Evolutionary conservation across 805 yeast genomes (phyloP).

Genomic region (Ascoidea rubescens): DNA sequence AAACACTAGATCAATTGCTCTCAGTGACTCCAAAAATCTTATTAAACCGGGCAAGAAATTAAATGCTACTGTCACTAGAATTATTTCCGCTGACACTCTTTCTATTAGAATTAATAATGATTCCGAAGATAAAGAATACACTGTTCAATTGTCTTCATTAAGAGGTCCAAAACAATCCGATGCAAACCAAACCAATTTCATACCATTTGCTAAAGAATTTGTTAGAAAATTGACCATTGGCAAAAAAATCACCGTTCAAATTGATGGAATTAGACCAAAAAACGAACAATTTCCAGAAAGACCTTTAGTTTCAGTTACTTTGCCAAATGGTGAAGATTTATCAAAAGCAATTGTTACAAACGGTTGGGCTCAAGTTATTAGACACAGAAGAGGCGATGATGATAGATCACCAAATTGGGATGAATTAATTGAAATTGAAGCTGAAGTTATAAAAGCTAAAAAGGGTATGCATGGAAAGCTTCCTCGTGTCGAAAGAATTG

Average conservation of each 20-base stretch:
- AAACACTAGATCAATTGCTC: slow-evolving; percentile 12
- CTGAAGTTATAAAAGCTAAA: slow-evolving; percentile 37
- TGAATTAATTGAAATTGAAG: slow-evolving; percentile 54
- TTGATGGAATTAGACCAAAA: slow-evolving; percentile 53
- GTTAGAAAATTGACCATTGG: slow-evolving; percentile 60
- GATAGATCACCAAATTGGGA: slow-evolving; percentile 74
- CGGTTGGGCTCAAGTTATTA: slow-evolving; percentile 69
- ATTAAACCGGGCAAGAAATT: slow-evolving; percentile 31
- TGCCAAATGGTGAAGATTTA: slow-evolving; percentile 41
- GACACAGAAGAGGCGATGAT: slow-evolving; percentile 59
- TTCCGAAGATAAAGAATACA: slow-evolving; percentile 27
- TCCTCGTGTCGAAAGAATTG: slow-evolving; percentile 44
- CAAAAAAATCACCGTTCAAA: slow-evolving; percentile 42
- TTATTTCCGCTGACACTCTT: slow-evolving; percentile 57
- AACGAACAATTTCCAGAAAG: slow-evolving; percentile 51
- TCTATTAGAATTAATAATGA: slow-evolving; percentile 35
- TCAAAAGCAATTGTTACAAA: slow-evolving; percentile 43
- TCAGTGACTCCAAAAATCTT: slow-evolving; percentile 13
- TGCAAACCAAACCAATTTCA: slow-evolving; percentile 38
- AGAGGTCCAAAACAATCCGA: slow-evolving; percentile 64
- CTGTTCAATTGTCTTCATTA: slow-evolving; percentile 65
- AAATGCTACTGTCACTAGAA: slow-evolving; percentile 42
- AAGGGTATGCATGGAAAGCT: slow-evolving; percentile 49
- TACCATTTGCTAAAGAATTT: slow-evolving; percentile 58
- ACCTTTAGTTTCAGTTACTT: slow-evolving; percentile 44